Evolutionary conservation across 2,329 filamentous ascomycete species (phyloP).

Genomic region (Epichloe gansuensis): DNA sequence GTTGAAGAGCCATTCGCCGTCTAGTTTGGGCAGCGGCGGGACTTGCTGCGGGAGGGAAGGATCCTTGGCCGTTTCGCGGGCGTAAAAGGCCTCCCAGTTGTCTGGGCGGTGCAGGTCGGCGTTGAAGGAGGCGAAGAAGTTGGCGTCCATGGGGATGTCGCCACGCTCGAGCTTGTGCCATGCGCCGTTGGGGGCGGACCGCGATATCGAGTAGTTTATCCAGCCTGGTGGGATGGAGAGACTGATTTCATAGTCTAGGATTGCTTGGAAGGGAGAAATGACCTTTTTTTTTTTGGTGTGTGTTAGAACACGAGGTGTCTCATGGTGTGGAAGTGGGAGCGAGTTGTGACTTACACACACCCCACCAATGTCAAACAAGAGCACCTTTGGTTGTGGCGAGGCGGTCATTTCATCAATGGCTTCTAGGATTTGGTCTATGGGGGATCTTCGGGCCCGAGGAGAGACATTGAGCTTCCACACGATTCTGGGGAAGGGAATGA

Average conservation of each 20-base stretch:
- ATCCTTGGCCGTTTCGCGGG: slow-evolving; percentile 28
- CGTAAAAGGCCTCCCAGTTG: slow-evolving; percentile 59
- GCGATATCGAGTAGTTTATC: slow-evolving; percentile 82
- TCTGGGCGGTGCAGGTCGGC: slow-evolving; percentile 53
- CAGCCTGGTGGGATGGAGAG: slow-evolving; percentile 74
- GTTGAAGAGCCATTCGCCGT: slow-evolving; percentile 73
- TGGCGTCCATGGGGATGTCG: slow-evolving; percentile 59
- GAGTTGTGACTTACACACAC: slow-evolving; percentile 65
- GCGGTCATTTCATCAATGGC: slow-evolving; percentile 28
- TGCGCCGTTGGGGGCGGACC: slow-evolving; percentile 62
- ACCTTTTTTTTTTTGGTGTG: slow-evolving; percentile 43
- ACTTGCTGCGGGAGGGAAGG: slow-evolving; percentile 26
- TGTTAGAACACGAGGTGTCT: background rate
- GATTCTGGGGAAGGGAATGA: background rate
- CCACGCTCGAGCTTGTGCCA: slow-evolving; percentile 88
- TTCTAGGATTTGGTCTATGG: slow-evolving; percentile 16
- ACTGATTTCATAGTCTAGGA: slow-evolving; percentile 75
- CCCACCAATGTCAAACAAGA: slow-evolving; percentile 92
- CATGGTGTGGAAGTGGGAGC: background rate
- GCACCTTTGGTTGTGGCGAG: slow-evolving; percentile 50
- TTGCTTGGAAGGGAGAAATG: slow-evolving; percentile 81
- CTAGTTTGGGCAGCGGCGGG: slow-evolving; percentile 58
- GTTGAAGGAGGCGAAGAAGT: slow-evolving; percentile 68
- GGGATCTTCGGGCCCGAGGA: background rate
- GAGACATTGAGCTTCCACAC: background rate